Conservation (phyloP, 2,329 filamentous ascomycete species). For the Leptographium wingfieldii region DNA sequence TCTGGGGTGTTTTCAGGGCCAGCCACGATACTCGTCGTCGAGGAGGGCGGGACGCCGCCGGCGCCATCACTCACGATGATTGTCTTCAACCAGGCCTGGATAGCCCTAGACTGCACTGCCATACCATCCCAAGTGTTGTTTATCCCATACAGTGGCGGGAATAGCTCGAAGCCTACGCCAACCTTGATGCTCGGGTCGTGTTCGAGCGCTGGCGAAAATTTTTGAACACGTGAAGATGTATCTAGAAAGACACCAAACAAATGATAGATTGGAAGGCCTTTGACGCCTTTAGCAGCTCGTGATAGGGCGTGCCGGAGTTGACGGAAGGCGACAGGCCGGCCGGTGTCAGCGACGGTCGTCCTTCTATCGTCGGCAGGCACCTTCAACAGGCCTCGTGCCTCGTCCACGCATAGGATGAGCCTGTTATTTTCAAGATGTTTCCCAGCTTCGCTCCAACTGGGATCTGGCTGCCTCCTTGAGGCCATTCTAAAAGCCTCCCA, state of each 20-base stretch:
- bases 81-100: background rate
- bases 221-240: background rate
- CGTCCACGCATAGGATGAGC: background rate
- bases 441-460: background rate
- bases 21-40: background rate
- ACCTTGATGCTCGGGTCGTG: background rate
- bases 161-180: background rate
- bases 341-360: background rate
- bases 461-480: background rate
- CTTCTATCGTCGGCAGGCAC: background rate
- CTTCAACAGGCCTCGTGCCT: background rate
- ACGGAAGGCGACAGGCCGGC: background rate
- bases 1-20: background rate
- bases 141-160: background rate
- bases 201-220: background rate
- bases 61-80: background rate
- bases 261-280: background rate
- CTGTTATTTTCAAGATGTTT: background rate
- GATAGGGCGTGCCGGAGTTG: background rate
- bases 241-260: conserved; percentile 2
- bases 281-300: background rate
- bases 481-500: background rate
- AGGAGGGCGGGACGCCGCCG: background rate
- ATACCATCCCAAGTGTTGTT: conserved; percentile 1
- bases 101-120: background rate